Evolutionary conservation across 2,329 filamentous ascomycete species (phyloP), one percentile per base, ranked within the genome.

Genomic region (Scortechinia acanthostroma): DNA sequence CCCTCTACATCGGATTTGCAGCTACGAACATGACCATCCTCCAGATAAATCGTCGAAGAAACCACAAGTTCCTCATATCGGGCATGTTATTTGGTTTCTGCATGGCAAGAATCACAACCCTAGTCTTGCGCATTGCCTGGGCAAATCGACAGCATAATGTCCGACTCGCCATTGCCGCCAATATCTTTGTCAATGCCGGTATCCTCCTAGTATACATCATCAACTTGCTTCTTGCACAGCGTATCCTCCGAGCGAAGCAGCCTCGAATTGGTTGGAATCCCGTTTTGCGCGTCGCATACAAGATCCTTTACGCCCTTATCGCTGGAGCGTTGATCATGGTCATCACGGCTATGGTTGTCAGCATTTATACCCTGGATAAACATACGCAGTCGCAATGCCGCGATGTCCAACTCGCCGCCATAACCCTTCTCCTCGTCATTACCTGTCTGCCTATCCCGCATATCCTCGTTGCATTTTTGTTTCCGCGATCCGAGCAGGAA

Each of bases 221-320:
- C 62, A 93, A 95, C 64, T 64, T 94, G 35, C 66, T 93, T 55
- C 87, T 91, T 57, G 65, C 83, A 0, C 86, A 89, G 62, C 80
- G 89, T 42, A 72, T 95, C 21, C 62, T 93, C 16, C 76, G 89
- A 45, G 84, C 85, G 3, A 76, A 79, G 42, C 86, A 91, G 55
- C 87, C 88, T 0, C 57, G 60, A 2, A 58, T 88, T 22, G 88
- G 87, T 47, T 91, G 88, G 87, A 72, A 76, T 49, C 69, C 63
- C 20, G 53, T 63, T 2, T 68, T 78, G 20, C 69, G 68, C 2
- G 50, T 68, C 17, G 46, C 62, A 21, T 84, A 90, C 60, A 74
- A 71, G 48, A 55, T 69, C 21, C 59, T 88, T 20, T 82, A 81
- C 58, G 65, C 66, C 23, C 62, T 80, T 17, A 72, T 90, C 40